Evolutionary conservation across 1,284 basidiomycete genomes (phyloP).

Genomic region (Pseudozyma sp.): DNA sequence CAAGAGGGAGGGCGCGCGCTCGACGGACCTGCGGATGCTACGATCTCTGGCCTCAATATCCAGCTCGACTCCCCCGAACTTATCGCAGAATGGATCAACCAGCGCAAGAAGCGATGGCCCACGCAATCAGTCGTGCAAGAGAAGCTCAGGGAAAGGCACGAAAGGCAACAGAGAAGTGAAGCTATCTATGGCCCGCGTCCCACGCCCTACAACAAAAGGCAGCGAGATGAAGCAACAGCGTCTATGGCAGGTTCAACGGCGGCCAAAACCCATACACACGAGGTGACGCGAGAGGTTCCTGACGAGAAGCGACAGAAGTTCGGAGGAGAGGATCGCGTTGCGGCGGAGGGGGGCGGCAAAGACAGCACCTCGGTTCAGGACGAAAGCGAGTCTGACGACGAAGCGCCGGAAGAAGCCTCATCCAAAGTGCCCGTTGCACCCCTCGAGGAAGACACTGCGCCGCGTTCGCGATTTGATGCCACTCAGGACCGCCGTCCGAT

Average conservation of each 20-base stretch:
- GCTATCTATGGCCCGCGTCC: constrained; percentile 33
- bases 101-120: constrained; percentile 66
- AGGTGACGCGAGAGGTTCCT: background rate
- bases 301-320: constrained; percentile 13
- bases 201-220: constrained; percentile 17
- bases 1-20: constrained; percentile 18
- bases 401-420: constrained; percentile 30
- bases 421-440: constrained; percentile 17
- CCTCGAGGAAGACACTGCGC: constrained; percentile 1
- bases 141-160: constrained; percentile 50
- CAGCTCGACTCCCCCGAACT: constrained; percentile 63
- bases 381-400: constrained; percentile 19
- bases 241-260: background rate
- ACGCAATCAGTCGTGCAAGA: constrained; percentile 53
- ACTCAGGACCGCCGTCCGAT: constrained; percentile 28
- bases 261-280: background rate
- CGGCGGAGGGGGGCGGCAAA: background rate
- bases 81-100: constrained; percentile 65
- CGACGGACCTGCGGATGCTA: constrained; percentile 60
- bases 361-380: background rate
- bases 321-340: background rate
- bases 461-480: background rate
- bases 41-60: constrained; percentile 66
- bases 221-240: constrained; percentile 1
- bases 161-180: constrained; percentile 35